These are phyloP conservation scores for Entomophthora muscae DNA, from an alignment of 371 early-diverging fungal genomes.

Conservation along the genomic window DNA sequence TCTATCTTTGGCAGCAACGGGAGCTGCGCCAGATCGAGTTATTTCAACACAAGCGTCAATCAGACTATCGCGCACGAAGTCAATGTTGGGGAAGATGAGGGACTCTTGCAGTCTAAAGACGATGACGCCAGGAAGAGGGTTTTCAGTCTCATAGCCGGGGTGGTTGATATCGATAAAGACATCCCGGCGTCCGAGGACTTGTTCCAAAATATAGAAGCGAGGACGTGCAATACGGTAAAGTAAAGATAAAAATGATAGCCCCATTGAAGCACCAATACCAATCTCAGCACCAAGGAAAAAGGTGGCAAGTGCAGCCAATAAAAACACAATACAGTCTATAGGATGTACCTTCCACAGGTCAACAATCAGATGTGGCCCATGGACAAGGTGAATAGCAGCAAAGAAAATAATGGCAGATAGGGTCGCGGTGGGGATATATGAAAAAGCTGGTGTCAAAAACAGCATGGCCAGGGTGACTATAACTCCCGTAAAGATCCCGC, in stretches of 20 bases:
- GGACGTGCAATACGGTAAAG: conserved; percentile 52
- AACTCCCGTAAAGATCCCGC: conserved; percentile 45
- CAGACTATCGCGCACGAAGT: conserved; percentile 19
- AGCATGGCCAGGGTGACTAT: conserved; percentile 57
- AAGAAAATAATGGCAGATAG: conserved; percentile 60
- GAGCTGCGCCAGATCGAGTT: conserved; percentile 10
- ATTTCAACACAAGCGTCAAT: conserved; percentile 10
- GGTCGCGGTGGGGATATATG: conserved; percentile 55
- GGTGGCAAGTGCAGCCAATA: conserved; percentile 30
- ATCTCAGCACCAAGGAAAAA: conserved; percentile 43
- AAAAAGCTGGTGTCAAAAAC: conserved; percentile 57
- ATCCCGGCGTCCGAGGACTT: conserved; percentile 8
- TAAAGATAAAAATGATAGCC: conserved; percentile 34
- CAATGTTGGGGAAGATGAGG: conserved; percentile 49
- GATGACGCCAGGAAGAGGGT: conserved; percentile 30
- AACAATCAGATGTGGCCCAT: conserved; percentile 6
- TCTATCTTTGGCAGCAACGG: conserved; percentile 9
- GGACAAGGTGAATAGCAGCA: conserved; percentile 24
- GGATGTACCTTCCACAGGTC: conserved; percentile 20
- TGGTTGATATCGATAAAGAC: conserved; percentile 7
- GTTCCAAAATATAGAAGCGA: conserved; percentile 20
- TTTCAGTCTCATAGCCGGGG: neutral
- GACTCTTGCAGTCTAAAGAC: conserved; percentile 43
- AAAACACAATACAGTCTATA: conserved; percentile 26
- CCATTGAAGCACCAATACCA: conserved; percentile 43